Percentiles rank a stretch among this genome's conserved stretches.
These are phyloP conservation scores for Phalaenopsis hybrid DNA, from an alignment of 116 monocot genomes.

Conservation along the genomic window DNA sequence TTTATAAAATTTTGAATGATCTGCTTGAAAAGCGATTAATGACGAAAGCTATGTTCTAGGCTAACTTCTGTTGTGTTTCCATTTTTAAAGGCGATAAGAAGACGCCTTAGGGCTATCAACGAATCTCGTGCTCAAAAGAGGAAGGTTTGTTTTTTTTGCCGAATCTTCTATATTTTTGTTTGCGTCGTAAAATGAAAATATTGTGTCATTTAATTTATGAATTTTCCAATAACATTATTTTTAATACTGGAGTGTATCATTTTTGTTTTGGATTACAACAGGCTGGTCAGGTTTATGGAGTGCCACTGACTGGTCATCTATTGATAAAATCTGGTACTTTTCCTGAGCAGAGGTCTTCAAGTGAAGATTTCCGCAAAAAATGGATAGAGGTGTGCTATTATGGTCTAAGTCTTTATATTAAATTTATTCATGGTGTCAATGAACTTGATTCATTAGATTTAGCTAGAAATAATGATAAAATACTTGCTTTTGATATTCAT, in stretches of 20 bases:
- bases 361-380: slow-evolving; percentile 77
- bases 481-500: background rate
- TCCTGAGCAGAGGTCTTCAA: slow-evolving; percentile 71
- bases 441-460: background rate
- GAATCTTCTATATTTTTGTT: background rate
- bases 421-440: background rate
- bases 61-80: background rate
- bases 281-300: slow-evolving; percentile 98
- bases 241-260: slow-evolving; percentile 10
- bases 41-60: background rate
- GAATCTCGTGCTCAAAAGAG: slow-evolving; percentile 94
- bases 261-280: slow-evolving; percentile 25
- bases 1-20: background rate
- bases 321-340: slow-evolving; percentile 68
- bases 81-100: slow-evolving; percentile 64
- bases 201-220: background rate
- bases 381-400: slow-evolving; percentile 80
- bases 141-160: slow-evolving; percentile 41
- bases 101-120: slow-evolving; percentile 82
- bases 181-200: background rate
- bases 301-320: slow-evolving; percentile 81
- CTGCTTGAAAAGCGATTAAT: background rate
- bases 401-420: slow-evolving; percentile 1
- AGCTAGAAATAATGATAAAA: background rate
- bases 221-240: background rate